These are phyloP conservation scores for Verticillium nubilum DNA, from an alignment of 2,329 filamentous ascomycete genomes.

Conservation along the genomic window DNA sequence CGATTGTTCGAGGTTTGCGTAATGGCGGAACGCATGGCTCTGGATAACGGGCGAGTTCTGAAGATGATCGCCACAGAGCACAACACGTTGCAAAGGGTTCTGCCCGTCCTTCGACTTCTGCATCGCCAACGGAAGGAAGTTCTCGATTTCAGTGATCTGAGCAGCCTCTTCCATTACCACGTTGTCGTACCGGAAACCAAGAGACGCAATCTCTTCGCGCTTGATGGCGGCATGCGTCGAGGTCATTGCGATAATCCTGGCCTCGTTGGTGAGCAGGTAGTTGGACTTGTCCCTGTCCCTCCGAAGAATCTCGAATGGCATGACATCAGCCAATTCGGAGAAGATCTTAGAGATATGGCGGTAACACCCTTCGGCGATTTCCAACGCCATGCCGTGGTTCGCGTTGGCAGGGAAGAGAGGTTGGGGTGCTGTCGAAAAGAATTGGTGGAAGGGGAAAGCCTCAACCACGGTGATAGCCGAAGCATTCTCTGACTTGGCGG, in stretches of 20 bases:
- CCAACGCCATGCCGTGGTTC: constrained; percentile 62
- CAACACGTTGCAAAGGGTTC: constrained; percentile 75
- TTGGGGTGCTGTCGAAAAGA: constrained; percentile 83
- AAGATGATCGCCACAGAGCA: constrained; percentile 90
- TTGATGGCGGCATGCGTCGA: constrained; percentile 96
- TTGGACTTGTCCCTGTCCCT: constrained; percentile 90
- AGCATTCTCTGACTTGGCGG: constrained; percentile 48
- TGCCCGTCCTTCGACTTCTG: constrained; percentile 73
- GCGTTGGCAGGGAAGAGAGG: constrained; percentile 69
- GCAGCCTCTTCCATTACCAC: constrained; percentile 98
- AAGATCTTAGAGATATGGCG: constrained; percentile 88
- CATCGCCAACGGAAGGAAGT: constrained; percentile 90
- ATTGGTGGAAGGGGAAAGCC: constrained; percentile 81
- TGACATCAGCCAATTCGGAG: constrained; percentile 82
- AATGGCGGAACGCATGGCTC: constrained; percentile 88
- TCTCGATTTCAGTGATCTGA: constrained; percentile 95
- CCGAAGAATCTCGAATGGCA: constrained; percentile 90
- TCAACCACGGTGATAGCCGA: constrained; percentile 55
- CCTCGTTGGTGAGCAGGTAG: constrained; percentile 90
- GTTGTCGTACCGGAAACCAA: constrained; percentile 98
- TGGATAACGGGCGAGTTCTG: constrained; percentile 97
- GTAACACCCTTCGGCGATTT: constrained; percentile 80
- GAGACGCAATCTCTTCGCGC: constrained; percentile 77
- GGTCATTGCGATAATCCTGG: constrained; percentile 98
- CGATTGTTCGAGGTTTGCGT: constrained; percentile 93